Base-by-base conservation (phyloP, 805 yeast species). In the Metschnikowia picachoensis region DNA sequence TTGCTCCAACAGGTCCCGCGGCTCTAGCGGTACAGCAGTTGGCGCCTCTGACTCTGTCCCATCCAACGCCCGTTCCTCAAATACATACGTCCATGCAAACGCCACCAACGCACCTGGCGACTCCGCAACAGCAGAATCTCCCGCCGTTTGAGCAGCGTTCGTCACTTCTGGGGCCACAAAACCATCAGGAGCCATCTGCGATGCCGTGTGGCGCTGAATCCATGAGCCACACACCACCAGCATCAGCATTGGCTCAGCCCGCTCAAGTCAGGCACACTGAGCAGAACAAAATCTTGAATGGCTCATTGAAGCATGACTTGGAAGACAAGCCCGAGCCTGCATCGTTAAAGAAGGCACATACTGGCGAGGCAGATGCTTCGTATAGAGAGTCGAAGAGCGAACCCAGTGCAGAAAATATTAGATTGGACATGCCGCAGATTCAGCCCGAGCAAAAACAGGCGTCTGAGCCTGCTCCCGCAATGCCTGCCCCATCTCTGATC, bases 261-360 rank as follows among this genome's bases (percentile, higher is more conserved):
- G 25, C 25, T 20, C 25, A 20, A 20, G 25, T 20, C 25, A 20
- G 25, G 25, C 25, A 20, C 4, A 20, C 25, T 20, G 25, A 20
- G 25, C 25, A 5, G 25, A 47, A 30, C 40, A 46, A 29, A 15
- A 30, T 30, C 9, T 41, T 17, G 8, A 52, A 53, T 25, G 56
- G 57, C 8, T 43, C 55, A 15, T 53, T 56, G 17, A 72, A 72
- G 46, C 70, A 65, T 34, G 73, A 68, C 29, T 62, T 72, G 46
- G 76, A 72, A 3, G 73, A 68, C 12, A 68, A 68, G 50, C 46
- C 49, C n/a, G 73, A 69, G 39, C 39, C 60, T 15, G 59, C 61
- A 48, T 50, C 53, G n/a, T 37, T 57, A 33, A 62, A 69, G 49
- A 60, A 61, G 41, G 50, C 62, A 4, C 56, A 61, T 28, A 47